Base-by-base conservation (phyloP, 768 basidiomycete species). In the Strobilomyces echinocephalus region DNA sequence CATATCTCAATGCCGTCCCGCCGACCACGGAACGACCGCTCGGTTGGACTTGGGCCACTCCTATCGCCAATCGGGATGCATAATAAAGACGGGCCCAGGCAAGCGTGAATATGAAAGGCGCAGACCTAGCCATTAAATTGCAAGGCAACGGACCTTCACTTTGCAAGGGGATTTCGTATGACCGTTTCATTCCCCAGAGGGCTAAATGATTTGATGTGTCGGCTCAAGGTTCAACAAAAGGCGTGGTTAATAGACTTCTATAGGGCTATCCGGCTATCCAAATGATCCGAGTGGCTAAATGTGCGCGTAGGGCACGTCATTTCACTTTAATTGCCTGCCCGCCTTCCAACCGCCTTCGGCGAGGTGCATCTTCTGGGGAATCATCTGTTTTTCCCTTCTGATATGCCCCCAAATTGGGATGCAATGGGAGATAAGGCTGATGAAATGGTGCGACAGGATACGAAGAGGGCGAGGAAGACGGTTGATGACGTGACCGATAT, bases 401-500 rank as follows among this genome's bases (percentile, higher is more conserved):
- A 52, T 73, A 65, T 41, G 70, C 69, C 76, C 78, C 82, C 24
- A 77, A 75, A 38, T 76, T 74, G 21, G 78, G 72, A 12, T 74
- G 76, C 49, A 81, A 74, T 54, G 81, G 75, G 55, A 79, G 73
- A 69, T 79, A 82, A 61, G 79, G 76, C 42, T 76, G 68, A 24
- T 73, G 73, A 64, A 76, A 79, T 54, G 68, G 78, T 53, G 69
- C 61, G 45, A 60, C 73, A 58, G 69, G 74, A 67, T 73, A 77
- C 73, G 65, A 69, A 65, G 57, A 52, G 44, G 66, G 53, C 70
- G 70, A 54, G 72, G 71, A 61, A 64, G 66, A 45, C 61, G 79
- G 76, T 34, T 80, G 79, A 64, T 81, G 79, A 62, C 81, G 79
- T 41, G 87, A 75, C 48, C 89, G 87, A 68, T 88, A 91, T 36